Conservation (phyloP, 208 protist genomes). For the Polymyxa betae region DNA sequence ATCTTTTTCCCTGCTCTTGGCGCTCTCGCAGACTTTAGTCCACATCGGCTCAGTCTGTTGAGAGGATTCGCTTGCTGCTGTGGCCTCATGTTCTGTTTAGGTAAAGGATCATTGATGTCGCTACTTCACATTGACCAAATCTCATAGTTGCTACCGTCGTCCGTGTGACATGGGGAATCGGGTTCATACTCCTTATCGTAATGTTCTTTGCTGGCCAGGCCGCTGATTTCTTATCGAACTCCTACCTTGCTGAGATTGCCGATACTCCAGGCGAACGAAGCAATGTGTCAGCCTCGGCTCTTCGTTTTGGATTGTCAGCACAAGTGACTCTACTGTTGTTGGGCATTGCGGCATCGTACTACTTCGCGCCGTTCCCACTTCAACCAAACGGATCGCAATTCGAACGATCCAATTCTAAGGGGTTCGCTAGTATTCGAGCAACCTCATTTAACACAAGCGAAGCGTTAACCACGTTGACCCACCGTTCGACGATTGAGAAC, state of each 20-base stretch:
- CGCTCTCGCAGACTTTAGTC: not conserved
- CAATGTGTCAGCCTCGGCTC: not conserved
- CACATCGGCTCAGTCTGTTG: not conserved
- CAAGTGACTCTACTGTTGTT: not conserved
- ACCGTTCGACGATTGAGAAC: no score
- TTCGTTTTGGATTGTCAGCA: not conserved
- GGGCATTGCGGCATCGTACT: not conserved
- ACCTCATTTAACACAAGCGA: no score
- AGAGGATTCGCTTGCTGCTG: not conserved
- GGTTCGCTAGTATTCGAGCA: no score
- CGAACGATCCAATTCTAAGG: no score
- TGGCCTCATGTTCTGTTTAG: not conserved
- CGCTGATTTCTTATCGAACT: constrained; percentile 22
- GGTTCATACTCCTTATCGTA: not conserved
- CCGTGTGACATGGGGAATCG: not conserved
- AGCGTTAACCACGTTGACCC: no score
- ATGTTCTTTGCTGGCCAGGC: not conserved
- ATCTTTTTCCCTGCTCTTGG: not conserved
- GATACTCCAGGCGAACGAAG: not conserved
- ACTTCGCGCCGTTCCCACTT: no score
- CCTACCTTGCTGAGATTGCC: constrained; percentile 11
- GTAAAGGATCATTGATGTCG: not conserved
- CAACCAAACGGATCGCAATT: no score
- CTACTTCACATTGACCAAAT: not conserved
- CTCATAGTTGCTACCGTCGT: not conserved